Evolutionary conservation across 2,329 filamentous ascomycete genomes (phyloP).

Genomic region (Paramyrothecium roridum): DNA sequence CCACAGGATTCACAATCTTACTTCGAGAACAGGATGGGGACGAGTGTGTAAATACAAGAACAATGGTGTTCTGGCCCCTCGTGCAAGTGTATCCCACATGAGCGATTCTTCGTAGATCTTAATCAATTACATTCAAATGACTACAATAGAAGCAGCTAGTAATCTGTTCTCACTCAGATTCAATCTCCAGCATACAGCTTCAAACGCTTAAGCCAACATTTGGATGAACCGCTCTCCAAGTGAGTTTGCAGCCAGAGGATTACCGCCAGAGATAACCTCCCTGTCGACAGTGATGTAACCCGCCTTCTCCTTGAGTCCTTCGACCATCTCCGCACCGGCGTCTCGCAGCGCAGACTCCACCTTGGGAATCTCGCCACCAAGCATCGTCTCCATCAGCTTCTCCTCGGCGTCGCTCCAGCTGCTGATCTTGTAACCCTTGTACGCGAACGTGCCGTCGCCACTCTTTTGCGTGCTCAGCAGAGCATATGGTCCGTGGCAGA

Average conservation of each 20-base stretch:
- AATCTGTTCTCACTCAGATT: no score
- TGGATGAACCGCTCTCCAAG: neutral
- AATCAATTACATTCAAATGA: no score
- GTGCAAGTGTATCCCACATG: no score
- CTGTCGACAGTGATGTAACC: neutral
- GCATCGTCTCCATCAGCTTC: neutral
- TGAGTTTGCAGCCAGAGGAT: neutral
- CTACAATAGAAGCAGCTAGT: no score
- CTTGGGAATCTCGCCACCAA: neutral
- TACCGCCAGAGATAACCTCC: neutral
- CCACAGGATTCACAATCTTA: no score
- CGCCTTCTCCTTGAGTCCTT: neutral
- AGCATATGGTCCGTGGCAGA: neutral
- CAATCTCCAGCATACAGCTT: no score
- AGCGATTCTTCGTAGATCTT: no score
- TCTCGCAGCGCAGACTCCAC: neutral
- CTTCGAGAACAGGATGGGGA: no score
- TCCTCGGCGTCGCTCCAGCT: slow-evolving; percentile 1
- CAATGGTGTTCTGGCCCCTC: no score
- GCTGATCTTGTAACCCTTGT: neutral
- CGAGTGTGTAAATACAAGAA: no score
- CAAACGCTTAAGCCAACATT: neutral
- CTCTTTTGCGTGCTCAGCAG: neutral
- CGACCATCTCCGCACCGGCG: neutral
- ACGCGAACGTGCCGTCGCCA: neutral